A percentile compares a stretch with the other conserved stretches of the same genome.
Evolutionary conservation across 176 grass and related monocot species (phyloP).

Genomic region (Avena insularis): DNA sequence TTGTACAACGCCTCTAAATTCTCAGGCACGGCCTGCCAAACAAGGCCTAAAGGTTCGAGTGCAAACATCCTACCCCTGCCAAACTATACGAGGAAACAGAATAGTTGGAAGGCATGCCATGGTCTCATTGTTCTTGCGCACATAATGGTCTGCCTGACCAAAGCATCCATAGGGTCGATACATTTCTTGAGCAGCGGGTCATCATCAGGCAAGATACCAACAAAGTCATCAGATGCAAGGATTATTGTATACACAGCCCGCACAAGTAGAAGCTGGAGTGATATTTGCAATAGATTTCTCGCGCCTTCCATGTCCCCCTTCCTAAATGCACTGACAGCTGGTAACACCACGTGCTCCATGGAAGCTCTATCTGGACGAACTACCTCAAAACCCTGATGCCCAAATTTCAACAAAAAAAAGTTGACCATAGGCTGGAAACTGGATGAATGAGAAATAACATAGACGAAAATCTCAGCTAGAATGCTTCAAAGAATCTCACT

Average conservation of each 20-base stretch:
- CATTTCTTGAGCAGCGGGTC: constrained; percentile 73
- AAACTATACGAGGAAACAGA: constrained; percentile 9
- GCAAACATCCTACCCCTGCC: constrained; percentile 28
- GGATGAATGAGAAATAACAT: background rate
- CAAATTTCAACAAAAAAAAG: constrained; percentile 8
- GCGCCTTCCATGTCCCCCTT: constrained; percentile 23
- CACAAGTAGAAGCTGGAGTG: constrained; percentile 81
- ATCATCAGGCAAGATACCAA: constrained; percentile 68
- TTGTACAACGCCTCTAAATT: too few relatives aligned
- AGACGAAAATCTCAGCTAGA: constrained; percentile 6
- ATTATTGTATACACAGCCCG: constrained; percentile 70
- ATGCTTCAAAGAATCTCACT: constrained; percentile 36
- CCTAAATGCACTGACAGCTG: constrained; percentile 57
- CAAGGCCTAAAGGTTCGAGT: constrained; percentile 21
- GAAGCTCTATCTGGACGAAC: constrained; percentile 70
- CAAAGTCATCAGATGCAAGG: constrained; percentile 72
- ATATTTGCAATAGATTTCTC: constrained; percentile 71
- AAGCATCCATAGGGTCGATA: constrained; percentile 75
- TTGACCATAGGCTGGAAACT: constrained; percentile 21
- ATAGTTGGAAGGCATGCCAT: constrained; percentile 18
- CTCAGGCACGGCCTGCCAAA: too few relatives aligned
- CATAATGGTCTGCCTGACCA: constrained; percentile 55
- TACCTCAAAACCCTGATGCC: constrained; percentile 76
- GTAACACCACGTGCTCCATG: constrained; percentile 68
- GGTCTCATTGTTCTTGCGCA: constrained; percentile 35